Conservation (phyloP, 306 rosid genomes). For the Comarum palustre region DNA sequence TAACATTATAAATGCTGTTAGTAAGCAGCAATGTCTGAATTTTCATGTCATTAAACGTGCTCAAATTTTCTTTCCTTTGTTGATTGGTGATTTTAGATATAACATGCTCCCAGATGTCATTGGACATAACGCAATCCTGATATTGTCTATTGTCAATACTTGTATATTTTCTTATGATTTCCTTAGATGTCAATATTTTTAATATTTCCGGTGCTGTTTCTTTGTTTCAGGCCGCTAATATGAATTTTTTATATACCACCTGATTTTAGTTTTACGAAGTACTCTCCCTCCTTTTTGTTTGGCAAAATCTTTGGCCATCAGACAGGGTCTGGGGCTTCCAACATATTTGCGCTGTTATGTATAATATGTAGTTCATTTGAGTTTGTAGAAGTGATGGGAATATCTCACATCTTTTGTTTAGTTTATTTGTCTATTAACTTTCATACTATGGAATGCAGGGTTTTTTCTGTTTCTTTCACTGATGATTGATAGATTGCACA, state of each 20-base stretch:
- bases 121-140: neutral
- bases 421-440: slow-evolving; percentile 5
- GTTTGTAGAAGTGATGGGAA: neutral
- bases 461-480: slow-evolving; percentile 72
- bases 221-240: neutral
- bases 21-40: neutral
- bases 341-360: neutral
- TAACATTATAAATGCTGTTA: neutral
- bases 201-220: neutral
- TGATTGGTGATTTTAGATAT: neutral
- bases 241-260: neutral
- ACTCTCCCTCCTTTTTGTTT: neutral
- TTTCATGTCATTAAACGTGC: neutral
- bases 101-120: neutral
- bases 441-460: slow-evolving; percentile 49
- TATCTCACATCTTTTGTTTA: neutral
- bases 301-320: neutral
- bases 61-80: neutral
- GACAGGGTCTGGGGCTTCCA: neutral
- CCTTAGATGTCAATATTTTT: neutral
- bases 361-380: neutral
- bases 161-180: neutral
- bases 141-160: neutral
- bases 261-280: neutral
- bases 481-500: slow-evolving; percentile 85